These are phyloP conservation scores for Verticillium tricorpus DNA, from an alignment of 2,329 filamentous ascomycete species.

Conservation along the genomic window DNA sequence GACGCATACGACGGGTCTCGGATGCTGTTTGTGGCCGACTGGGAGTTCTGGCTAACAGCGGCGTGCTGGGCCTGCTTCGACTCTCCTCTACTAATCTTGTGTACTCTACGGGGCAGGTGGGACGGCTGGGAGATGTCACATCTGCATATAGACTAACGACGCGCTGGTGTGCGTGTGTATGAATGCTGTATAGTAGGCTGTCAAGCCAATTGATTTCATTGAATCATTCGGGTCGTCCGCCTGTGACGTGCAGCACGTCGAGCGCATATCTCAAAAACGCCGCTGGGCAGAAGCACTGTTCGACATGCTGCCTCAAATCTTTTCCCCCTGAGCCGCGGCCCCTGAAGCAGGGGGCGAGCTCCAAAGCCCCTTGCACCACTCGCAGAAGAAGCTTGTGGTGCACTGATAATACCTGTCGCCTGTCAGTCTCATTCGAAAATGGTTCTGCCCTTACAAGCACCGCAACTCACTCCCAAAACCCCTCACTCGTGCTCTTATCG, in stretches of 20 bases:
- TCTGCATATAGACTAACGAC: conserved; percentile 13
- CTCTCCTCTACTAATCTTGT: conserved; percentile 9
- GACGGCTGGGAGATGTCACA: neutral
- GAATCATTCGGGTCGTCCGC: neutral
- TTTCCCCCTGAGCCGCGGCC: neutral
- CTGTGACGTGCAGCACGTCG: no score
- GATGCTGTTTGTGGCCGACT: neutral
- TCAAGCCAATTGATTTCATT: conserved; percentile 5
- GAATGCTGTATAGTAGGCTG: conserved; percentile 14
- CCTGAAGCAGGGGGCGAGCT: neutral
- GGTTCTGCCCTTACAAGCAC: conserved; percentile 8
- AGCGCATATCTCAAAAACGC: no score
- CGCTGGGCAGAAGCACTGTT: no score
- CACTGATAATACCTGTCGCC: conserved; percentile 27
- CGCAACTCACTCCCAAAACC: neutral
- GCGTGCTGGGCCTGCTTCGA: conserved; percentile 1
- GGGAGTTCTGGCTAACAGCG: neutral
- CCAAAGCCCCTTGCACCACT: conserved; percentile 9
- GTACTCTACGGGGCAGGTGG: conserved; percentile 9
- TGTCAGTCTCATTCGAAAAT: neutral
- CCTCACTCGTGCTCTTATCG: conserved; percentile 3
- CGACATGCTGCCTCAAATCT: neutral
- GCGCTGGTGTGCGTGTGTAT: conserved; percentile 8
- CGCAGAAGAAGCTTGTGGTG: conserved; percentile 25
- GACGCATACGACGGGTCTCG: neutral